Evolutionary conservation across 2,329 filamentous ascomycete species (phyloP), one percentile per base, ranked within the genome.

Genomic region (Scedosporium aurantiacum): DNA sequence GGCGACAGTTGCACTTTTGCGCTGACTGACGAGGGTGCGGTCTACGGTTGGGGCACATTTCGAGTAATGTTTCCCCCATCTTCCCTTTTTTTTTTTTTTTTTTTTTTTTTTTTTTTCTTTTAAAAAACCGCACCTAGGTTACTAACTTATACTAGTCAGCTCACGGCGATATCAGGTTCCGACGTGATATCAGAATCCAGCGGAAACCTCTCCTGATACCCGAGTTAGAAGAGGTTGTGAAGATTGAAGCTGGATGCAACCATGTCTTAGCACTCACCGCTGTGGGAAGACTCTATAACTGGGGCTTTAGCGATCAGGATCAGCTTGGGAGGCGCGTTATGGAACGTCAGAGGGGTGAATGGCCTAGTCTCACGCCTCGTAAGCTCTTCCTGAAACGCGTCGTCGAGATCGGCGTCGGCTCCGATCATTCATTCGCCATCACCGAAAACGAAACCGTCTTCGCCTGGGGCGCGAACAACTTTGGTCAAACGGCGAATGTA

Each of bases 401-500:
- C 81, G 85, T 28, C 85, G 71, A n/a, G 75, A 72, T 63, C 89
- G 89, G 27, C 81, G 84, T 43, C 90, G 32, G 32, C 6, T 37
- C 32, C 32, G 32, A 90, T 72, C 88, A 93, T 74, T 86, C 82
- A 64, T 91, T 93, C 65, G 88, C 88, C 16, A 78, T 93, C 58
- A 83, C 86, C 71, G 78, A 80, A 47, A 80, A 82, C 28, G 87
- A 84, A 52, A 80, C 82, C 52, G 85, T 91, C 50, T 91, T 83
- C 73, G 80, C 82, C 0, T 93, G 89, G 89, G 89, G 90, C n/a
- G 75, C 90, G 37, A 93, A 93, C 76, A 88, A 85, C 72, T 92
- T 86, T 69, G 87, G 85, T 63, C 84, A 92, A 73, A 87, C 87
- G 7, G 89, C 86, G 6, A 18, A 81, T 59, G 76, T 79, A 60